Evolutionary conservation across 1,284 basidiomycete genomes (phyloP).

Genomic region (Sparassis latifolia): DNA sequence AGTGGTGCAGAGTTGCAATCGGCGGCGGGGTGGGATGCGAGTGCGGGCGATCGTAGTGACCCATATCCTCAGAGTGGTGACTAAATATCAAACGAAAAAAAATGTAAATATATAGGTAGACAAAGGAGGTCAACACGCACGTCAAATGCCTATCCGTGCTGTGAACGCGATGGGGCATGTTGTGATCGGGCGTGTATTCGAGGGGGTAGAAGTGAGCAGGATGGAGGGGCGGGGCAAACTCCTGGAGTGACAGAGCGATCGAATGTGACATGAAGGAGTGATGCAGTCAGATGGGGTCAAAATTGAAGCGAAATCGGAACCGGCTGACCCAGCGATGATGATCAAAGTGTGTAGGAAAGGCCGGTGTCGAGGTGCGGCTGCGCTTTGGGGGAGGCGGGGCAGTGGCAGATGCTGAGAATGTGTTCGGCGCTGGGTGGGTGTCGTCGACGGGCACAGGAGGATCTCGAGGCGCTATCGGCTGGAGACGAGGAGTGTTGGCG

Average conservation of each 20-base stretch:
- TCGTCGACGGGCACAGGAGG: background rate
- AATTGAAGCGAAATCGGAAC: background rate
- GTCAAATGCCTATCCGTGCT: background rate
- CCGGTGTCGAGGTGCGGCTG: background rate
- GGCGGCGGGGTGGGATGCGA: constrained; percentile 47
- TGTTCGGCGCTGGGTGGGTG: background rate
- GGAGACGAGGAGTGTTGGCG: background rate
- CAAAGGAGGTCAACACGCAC: background rate
- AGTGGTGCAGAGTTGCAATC: constrained; percentile 50
- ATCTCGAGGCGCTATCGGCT: background rate
- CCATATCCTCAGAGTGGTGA: constrained; percentile 35
- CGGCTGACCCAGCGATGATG: background rate
- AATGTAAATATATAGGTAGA: background rate
- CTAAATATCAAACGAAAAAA: constrained; percentile 15
- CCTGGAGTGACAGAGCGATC: background rate
- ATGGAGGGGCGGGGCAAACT: background rate
- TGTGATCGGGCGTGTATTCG: background rate
- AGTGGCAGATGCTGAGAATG: background rate
- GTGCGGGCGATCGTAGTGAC: constrained; percentile 32
- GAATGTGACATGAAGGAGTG: background rate
- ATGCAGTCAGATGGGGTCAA: background rate
- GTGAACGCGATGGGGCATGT: background rate
- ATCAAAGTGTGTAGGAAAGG: background rate
- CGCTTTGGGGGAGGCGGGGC: background rate
- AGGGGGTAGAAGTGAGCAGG: background rate